Evolutionary conservation across 2,329 filamentous ascomycete genomes (phyloP), one percentile per base, ranked within the genome.

Genomic region (Orbilia ellipsospora): DNA sequence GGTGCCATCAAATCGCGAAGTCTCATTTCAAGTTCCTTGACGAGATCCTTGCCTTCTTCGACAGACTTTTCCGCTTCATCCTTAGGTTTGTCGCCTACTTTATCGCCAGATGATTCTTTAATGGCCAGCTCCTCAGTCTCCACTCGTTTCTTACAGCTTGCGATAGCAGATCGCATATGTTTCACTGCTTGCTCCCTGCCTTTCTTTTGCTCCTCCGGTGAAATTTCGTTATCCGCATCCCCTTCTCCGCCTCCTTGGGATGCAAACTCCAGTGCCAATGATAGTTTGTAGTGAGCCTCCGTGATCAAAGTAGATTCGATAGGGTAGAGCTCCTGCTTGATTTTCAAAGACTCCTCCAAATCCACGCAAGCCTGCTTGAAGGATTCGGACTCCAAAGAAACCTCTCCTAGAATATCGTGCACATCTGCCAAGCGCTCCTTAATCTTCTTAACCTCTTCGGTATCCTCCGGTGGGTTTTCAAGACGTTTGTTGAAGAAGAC

Each of bases 241-340:
- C 73, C 73, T 50, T 76, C 65, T 16, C 73, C 73, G 15, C 64
- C 73, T 1, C 73, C 77, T 6, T 78, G 77, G 5, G 78, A 77
- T 2, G 92, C 92, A 79, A 98, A 98, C 81, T 99, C 95, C 28
- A 99, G 87, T 0, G 95, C 95, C 15, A 99, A 88, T 0, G 94
- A 97, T 26, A 99, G 89, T 83, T 97, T 98, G 85, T 92, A 99
- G 84, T 99, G 93, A 15, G 92, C 94, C 84, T 99, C 95, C 50
- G 95, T 94, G 68, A 98, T 87, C 61, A 96, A 87, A 79, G 93
- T 91, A 13, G 92, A 93, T 77, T 96, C 92, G 59, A 90, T 86
- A 0, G 92, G 87, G 81, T 92, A 93, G 1, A 98, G 86, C 60
- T 91, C 87, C 79, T 92, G 84, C 83, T 96, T 96, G 80, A 96